Base-by-base conservation (phyloP, 768 basidiomycete genomes). In the Steccherinum ochraceum region DNA sequence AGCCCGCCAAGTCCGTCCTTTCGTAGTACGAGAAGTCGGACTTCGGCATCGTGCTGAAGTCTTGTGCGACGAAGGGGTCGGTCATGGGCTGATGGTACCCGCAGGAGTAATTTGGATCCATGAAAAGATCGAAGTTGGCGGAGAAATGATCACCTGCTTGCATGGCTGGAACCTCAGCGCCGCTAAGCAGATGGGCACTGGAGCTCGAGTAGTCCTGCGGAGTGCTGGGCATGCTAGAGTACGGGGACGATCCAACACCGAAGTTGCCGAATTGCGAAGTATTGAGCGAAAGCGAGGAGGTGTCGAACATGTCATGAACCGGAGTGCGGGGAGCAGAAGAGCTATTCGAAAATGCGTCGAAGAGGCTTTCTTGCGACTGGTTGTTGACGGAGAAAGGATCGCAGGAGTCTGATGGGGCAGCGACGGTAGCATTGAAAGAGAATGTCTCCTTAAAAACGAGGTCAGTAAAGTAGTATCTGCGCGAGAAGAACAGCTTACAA, bases 181-280 rank as follows among this genome's bases (percentile, higher is more conserved):
- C 23, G 10, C 21, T 24, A 7, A 42, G 44, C 19, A 48, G 10
- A 39, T 53, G 53, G 48, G 48, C 51, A 41, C 51, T 47, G 44
- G 54, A 13, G n/a, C 40, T 49, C 24, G 56, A 44, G 46, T 56
- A 58, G 13, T 45, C 44, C 39, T 58, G 58, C 21, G 61, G 63
- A 13, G 61, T 63, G 24, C 55, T 53, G 13, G 63, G 63, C 49
- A 60, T 58, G 52, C 60, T 61, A 19, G 59, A 61, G 40, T 58
- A 41, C 24, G 60, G 61, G 11, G 61, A 61, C 20, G 62, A 52
- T 3, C 49, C 42, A 26, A 48, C 47, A 25, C 52, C 52, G 55
- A 56, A 61, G 35, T 40, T 26, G 53, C 52, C 53, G 47, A 58
- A 44, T 55, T 55, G 58, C 26, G 49, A 42, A 16, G 61, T 57